These are phyloP conservation scores for Calonectria pseudoreteaudii DNA, from an alignment of 2,329 filamentous ascomycete species.

Conservation along the genomic window DNA sequence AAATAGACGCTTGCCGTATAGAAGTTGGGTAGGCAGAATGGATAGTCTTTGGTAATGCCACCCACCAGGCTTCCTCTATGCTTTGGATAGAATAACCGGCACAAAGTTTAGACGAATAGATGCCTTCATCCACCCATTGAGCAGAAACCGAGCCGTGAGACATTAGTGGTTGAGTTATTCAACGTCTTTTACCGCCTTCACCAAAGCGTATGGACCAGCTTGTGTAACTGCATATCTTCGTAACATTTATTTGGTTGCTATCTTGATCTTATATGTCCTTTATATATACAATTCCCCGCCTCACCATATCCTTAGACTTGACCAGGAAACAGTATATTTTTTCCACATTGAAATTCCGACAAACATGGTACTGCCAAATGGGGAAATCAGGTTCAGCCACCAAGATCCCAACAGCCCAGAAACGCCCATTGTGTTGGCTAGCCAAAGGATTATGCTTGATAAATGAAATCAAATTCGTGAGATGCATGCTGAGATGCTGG, in stretches of 20 bases:
- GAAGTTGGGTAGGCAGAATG: not conserved
- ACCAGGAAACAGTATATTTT: not conserved
- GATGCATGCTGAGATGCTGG: not conserved
- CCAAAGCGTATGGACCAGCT: not conserved
- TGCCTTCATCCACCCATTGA: not conserved
- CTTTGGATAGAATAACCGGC: not conserved
- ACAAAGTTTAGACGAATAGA: not conserved
- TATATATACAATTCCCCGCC: not conserved
- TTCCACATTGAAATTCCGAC: not conserved
- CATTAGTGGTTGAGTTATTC: too few relatives aligned
- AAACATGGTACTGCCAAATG: not conserved
- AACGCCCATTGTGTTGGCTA: slow-evolving; percentile 33
- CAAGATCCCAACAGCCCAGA: slow-evolving; percentile 16
- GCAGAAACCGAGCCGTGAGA: not conserved
- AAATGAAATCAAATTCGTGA: slow-evolving; percentile 11
- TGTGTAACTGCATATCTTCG: slow-evolving; percentile 21
- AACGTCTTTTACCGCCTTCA: not conserved
- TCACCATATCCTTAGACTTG: slow-evolving; percentile 13
- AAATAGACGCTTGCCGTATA: not conserved
- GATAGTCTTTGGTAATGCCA: not conserved
- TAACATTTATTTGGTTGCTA: slow-evolving; percentile 20
- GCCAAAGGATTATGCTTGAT: slow-evolving; percentile 26
- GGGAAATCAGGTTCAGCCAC: not conserved
- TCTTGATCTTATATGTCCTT: not conserved
- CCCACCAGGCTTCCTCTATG: not conserved